Base-by-base conservation (phyloP, 2,329 filamentous ascomycete genomes). In the Colletotrichum zoysiae region DNA sequence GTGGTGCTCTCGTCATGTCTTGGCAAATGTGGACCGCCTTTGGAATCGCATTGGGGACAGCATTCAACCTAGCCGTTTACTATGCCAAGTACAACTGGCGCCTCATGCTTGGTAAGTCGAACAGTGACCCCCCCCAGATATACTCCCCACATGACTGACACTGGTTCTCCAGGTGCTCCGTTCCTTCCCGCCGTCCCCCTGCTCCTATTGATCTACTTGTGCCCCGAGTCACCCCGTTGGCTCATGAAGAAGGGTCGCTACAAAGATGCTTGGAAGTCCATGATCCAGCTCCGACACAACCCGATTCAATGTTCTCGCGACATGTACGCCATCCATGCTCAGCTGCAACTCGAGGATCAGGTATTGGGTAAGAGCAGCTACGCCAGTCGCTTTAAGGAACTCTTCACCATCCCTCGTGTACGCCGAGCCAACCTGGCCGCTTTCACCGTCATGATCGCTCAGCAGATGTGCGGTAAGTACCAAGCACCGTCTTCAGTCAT, bases 1-100 rank as follows among this genome's bases (percentile, higher is more conserved):
- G 92, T 76, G 92, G 92, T 75, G 92, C 91, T 20, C 84, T 96
- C 3, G 93, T 95, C 73, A 95, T 95, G 93, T 91, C 90, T 73
- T 95, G 93, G 93, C 86, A 89, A 74, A 87, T 92, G 81, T 92
- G 90, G 88, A 90, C 87, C 3, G 86, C 87, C 0, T 88, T 72
- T n/a, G 70, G 69, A 59, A 86, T 86, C 74, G 78, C 83, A 59
- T 75, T 84, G 23, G 92, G 89, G 14, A 88, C 86, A 71, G 85
- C 83, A 65, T 88, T 88, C 71, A 91, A 91, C 76, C 82, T 91
- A 63, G 87, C 85, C 7, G 63, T 73, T 8, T 75, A 71, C 55
- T 72, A 78, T 63, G 70, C 74, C 6, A 53, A 74, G 9, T 74
- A 78, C 71, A 79, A 80, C 69, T 83, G 82, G 82, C 79, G 82